A percentile compares a stretch with the other conserved stretches of the same genome.
These are phyloP conservation scores for cucumber (Cucumis sativus) DNA, from an alignment of 306 rosid species.

Conservation along the genomic window DNA sequence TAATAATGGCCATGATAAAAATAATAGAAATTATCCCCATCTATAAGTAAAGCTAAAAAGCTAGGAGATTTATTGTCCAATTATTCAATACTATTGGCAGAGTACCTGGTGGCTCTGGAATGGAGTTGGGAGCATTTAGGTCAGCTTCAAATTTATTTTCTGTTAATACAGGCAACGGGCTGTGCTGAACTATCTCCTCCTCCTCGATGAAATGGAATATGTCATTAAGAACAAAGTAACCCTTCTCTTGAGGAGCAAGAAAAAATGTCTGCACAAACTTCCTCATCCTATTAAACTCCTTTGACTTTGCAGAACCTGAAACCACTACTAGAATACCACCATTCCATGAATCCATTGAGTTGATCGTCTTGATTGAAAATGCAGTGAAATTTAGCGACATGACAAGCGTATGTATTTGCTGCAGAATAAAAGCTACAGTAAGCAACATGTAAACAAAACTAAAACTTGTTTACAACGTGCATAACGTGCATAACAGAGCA, in stretches of 20 bases:
- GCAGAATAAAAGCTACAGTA: slow-evolving; percentile 15
- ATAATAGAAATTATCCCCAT: neutral
- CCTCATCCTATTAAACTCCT: slow-evolving; percentile 48
- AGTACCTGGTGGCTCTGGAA: slow-evolving; percentile 59
- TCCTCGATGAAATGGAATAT: slow-evolving; percentile 66
- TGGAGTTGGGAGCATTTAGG: slow-evolving; percentile 36
- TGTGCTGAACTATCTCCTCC: slow-evolving; percentile 37
- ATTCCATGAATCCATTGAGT: slow-evolving; percentile 77
- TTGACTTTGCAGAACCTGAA: slow-evolving; percentile 65
- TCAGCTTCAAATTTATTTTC: slow-evolving; percentile 44
- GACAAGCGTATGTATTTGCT: slow-evolving; percentile 68
- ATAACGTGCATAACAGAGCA: neutral
- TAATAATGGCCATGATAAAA: neutral
- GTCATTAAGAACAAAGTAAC: slow-evolving; percentile 79
- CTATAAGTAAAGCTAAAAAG: neutral
- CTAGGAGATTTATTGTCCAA: neutral
- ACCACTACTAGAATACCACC: slow-evolving; percentile 86
- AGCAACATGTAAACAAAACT: neutral
- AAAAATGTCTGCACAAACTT: slow-evolving; percentile 78
- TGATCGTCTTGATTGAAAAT: slow-evolving; percentile 75
- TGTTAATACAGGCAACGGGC: slow-evolving; percentile 22
- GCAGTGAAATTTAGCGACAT: slow-evolving; percentile 47
- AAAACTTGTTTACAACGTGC: neutral
- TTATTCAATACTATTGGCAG: neutral
- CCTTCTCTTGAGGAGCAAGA: slow-evolving; percentile 91